These are phyloP conservation scores for Coemansia sp. DNA, from an alignment of 192 early-diverging fungal genomes.

Conservation along the genomic window DNA sequence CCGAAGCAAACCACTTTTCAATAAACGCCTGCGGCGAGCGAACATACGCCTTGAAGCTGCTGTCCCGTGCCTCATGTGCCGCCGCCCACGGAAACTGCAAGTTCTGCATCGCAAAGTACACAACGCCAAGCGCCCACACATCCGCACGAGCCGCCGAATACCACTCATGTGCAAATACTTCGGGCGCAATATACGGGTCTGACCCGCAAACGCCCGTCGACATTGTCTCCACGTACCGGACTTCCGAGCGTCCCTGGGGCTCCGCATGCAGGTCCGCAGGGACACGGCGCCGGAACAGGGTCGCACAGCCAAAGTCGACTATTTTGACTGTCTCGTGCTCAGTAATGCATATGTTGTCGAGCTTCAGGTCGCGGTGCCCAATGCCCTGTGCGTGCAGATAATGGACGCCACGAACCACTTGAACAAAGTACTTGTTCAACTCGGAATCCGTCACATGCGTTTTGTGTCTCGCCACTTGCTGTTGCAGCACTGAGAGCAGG, in stretches of 20 bases:
- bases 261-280: not conserved
- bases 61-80: conserved; percentile 44
- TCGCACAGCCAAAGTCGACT: conserved; percentile 77
- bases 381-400: conserved; percentile 80
- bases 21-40: conserved; percentile 18
- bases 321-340: conserved; percentile 70
- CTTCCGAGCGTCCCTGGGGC: not conserved
- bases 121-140: conserved; percentile 86
- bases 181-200: conserved; percentile 95
- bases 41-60: conserved; percentile 16
- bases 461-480: conserved; percentile 53
- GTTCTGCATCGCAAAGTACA: conserved; percentile 69
- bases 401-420: conserved; percentile 69
- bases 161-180: conserved; percentile 56
- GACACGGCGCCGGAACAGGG: conserved; percentile 40
- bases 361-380: conserved; percentile 88
- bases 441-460: conserved; percentile 10
- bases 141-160: conserved; percentile 82
- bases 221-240: conserved; percentile 34
- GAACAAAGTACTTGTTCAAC: conserved; percentile 77
- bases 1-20: conserved; percentile 29
- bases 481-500: conserved; percentile 69
- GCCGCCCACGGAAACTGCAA: conserved; percentile 67
- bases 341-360: conserved; percentile 84
- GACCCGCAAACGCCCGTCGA: conserved; percentile 76